These are phyloP conservation scores for Annona squamosa DNA, from an alignment of 164 flowering plant species.

Conservation along the genomic window DNA sequence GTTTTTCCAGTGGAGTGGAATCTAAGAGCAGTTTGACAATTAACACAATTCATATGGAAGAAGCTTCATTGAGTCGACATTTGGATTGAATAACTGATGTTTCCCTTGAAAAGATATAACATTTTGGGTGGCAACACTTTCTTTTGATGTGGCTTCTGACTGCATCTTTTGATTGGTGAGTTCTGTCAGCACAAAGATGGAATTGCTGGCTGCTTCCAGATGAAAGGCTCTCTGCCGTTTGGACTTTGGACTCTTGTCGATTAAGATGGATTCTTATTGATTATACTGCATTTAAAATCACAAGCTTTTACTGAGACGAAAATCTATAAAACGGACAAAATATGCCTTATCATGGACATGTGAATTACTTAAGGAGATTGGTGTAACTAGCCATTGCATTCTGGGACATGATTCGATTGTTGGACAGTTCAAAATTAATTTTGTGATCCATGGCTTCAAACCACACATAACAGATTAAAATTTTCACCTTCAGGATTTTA, in stretches of 20 bases:
- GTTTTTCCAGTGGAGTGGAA: neutral
- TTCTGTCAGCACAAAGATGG: neutral
- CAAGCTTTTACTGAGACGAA: neutral
- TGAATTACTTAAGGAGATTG: neutral
- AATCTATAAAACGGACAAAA: neutral
- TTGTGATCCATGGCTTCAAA: neutral
- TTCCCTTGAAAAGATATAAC: neutral
- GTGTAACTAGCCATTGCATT: neutral
- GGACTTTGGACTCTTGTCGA: neutral
- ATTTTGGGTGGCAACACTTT: neutral
- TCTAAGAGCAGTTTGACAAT: neutral
- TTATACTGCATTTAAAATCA: neutral
- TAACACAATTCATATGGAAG: neutral
- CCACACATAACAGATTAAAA: neutral
- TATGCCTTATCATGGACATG: neutral
- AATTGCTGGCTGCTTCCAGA: neutral
- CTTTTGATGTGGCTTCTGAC: neutral
- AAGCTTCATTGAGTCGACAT: slow-evolving; percentile 1
- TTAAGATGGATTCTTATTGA: neutral
- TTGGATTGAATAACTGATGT: neutral
- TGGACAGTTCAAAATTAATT: neutral
- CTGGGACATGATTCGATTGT: neutral
- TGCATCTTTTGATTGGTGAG: neutral
- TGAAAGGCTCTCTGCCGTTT: neutral
- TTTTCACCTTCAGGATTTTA: neutral